Base-by-base conservation (phyloP, 129 eudicot genomes). In the Escallonia rubra region DNA sequence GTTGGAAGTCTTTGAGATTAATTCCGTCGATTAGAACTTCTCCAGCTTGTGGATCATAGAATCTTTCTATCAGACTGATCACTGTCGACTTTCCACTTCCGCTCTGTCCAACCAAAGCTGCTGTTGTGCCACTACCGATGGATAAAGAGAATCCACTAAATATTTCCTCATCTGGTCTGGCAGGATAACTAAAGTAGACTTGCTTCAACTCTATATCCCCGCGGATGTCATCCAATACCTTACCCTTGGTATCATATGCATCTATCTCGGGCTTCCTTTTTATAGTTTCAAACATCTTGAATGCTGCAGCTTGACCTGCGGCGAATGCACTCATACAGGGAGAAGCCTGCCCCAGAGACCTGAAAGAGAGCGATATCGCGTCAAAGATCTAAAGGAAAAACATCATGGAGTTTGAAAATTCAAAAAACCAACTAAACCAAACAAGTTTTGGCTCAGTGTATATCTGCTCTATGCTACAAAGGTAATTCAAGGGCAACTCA, bases 21-120 rank as follows among this genome's bases (percentile, higher is more conserved):
- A 67, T 59, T 55, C 82, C 82, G 65, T 81, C 86, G 5, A 81
- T 77, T 5, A 76, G 68, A 14, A 81, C 79, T 64, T 77, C 76
- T 43, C 86, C 86, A 54, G 79, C 73, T 52, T 68, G 82, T 56
- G 86, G 86, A 73, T 81, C 86, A 70, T 81, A 81, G 38, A 81
- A 81, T 57, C 86, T 76, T 74, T 81, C 82, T 38, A 81, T 81
- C 68, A 81, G 46, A 38, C 86, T 81, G 40, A 81, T 77, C 11
- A 81, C 86, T 48, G 86, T 81, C 4, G 86, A 81, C 64, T 81
- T 81, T 9, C 86, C 86, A n/a, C 86, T 81, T 47, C 86, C 86
- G 61, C 86, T 81, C 64, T 81, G 82, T 43, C 86, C 86, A 13
- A 81, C 86, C 74, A 81, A 55, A 76, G 86, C 86, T 43, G 86